Evolutionary conservation across 1,284 basidiomycete species (phyloP).

Genomic region (Lignosus rhinocerotis): DNA sequence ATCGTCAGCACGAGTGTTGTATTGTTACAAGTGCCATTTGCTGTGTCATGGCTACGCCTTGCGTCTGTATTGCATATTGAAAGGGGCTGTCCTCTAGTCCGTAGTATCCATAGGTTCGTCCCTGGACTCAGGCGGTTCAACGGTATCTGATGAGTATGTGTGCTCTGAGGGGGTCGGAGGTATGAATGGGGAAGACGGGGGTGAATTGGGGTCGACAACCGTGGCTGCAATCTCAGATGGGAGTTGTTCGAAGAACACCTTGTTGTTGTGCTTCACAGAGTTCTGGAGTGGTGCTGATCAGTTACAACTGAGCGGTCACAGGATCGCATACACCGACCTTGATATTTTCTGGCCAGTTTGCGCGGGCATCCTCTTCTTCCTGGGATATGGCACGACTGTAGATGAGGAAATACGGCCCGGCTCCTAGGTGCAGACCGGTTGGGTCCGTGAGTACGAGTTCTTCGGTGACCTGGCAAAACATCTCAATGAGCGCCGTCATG

Average conservation of each 20-base stretch:
- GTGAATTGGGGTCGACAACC: slow-evolving; percentile 31
- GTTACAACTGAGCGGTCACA: background rate
- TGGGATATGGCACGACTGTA: slow-evolving; percentile 59
- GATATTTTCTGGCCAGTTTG: slow-evolving; percentile 43
- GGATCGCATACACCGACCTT: slow-evolving; percentile 34
- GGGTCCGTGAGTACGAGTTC: slow-evolving; percentile 65
- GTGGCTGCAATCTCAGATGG: slow-evolving; percentile 25
- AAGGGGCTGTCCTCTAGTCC: background rate
- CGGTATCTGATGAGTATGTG: slow-evolving; percentile 25
- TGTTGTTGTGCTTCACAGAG: slow-evolving; percentile 35
- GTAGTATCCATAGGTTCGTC: slow-evolving; percentile 25
- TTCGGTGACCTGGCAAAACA: slow-evolving; percentile 56
- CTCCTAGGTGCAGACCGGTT: slow-evolving; percentile 67
- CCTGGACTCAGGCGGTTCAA: slow-evolving; percentile 24
- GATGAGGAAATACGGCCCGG: slow-evolving; percentile 72
- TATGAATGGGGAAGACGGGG: slow-evolving; percentile 27
- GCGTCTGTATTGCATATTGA: background rate
- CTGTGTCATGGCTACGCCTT: slow-evolving; percentile 5
- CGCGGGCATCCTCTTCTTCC: slow-evolving; percentile 27
- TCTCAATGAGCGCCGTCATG: background rate
- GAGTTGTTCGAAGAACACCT: slow-evolving; percentile 29
- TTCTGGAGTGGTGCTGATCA: slow-evolving; percentile 20
- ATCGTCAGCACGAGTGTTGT: background rate
- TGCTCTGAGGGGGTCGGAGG: slow-evolving; percentile 24
- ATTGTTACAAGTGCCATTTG: background rate